These are phyloP conservation scores for Dorcoceras hygrometricum DNA, from an alignment of 257 asterid species.

Conservation along the genomic window DNA sequence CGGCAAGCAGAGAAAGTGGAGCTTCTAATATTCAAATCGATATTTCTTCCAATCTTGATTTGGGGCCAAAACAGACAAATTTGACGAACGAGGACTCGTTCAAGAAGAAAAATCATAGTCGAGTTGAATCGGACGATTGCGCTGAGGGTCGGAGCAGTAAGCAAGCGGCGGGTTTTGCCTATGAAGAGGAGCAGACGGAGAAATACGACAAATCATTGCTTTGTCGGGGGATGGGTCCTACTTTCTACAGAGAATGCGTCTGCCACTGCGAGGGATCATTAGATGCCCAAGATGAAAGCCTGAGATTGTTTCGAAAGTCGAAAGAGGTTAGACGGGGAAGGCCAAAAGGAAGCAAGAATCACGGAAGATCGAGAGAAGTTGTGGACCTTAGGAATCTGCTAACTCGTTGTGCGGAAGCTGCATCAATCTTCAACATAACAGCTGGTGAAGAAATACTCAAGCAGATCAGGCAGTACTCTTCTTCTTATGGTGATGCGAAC, in stretches of 20 bases:
- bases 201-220: slow-evolving; percentile 56
- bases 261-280: slow-evolving; percentile 5
- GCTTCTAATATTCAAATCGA: not conserved
- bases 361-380: slow-evolving; percentile 25
- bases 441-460: slow-evolving; percentile 30
- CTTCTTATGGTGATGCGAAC: slow-evolving; percentile 48
- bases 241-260: slow-evolving; percentile 37
- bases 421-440: slow-evolving; percentile 28
- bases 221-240: slow-evolving; percentile 51
- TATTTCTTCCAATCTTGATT: not conserved
- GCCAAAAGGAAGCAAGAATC: slow-evolving; percentile 46
- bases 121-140: slow-evolving; percentile 20
- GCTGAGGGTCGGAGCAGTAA: slow-evolving; percentile 33
- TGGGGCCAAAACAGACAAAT: not conserved
- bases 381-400: slow-evolving; percentile 43
- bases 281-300: slow-evolving; percentile 31
- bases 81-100: slow-evolving; percentile 6
- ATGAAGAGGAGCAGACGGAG: slow-evolving; percentile 31
- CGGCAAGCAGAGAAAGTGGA: not conserved
- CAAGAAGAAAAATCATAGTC: slow-evolving; percentile 15
- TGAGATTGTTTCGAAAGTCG: slow-evolving; percentile 29
- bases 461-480: slow-evolving; percentile 39
- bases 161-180: slow-evolving; percentile 33
- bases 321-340: slow-evolving; percentile 38
- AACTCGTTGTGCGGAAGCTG: slow-evolving; percentile 53